Conservation (phyloP, 176 grass and related monocot species). For the Tillandsia fasciculata region DNA sequence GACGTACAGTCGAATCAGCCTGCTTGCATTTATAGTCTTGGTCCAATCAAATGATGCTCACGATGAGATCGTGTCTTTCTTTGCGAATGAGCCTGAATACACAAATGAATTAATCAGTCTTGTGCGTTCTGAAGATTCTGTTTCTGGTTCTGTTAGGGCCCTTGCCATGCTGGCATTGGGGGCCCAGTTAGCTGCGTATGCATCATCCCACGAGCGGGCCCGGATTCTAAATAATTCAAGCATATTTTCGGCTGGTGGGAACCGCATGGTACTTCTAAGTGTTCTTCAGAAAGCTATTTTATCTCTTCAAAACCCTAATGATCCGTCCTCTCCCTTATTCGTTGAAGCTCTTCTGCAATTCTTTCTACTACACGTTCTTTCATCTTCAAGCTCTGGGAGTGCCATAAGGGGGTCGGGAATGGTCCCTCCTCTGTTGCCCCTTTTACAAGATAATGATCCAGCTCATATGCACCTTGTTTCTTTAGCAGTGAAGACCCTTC, state of each 20-base stretch:
- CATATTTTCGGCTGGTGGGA: slow-evolving; percentile 83
- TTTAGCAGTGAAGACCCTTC: slow-evolving; percentile 85
- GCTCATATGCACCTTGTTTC: slow-evolving; percentile 78
- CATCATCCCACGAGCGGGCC: slow-evolving; percentile 94
- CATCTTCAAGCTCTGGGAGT: slow-evolving; percentile 88
- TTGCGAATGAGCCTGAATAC: slow-evolving; percentile 98
- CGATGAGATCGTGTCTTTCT: slow-evolving; percentile 88
- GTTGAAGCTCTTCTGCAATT: slow-evolving; percentile 97
- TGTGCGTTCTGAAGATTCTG: slow-evolving; percentile 80
- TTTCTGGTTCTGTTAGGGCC: slow-evolving; percentile 70
- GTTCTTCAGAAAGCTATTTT: slow-evolving; percentile 91
- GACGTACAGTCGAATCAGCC: slow-evolving; percentile 85
- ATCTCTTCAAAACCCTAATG: slow-evolving; percentile 68
- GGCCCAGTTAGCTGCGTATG: slow-evolving; percentile 88
- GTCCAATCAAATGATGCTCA: slow-evolving; percentile 94
- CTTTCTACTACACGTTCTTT: slow-evolving; percentile 96
- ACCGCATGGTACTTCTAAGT: slow-evolving; percentile 82
- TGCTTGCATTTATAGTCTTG: slow-evolving; percentile 88
- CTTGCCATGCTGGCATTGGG: slow-evolving; percentile 94
- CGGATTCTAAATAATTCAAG: slow-evolving; percentile 83
- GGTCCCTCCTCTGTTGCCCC: slow-evolving; percentile 75
- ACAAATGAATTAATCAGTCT: slow-evolving; percentile 89
- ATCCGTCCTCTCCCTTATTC: slow-evolving; percentile 79
- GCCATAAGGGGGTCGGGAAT: slow-evolving; percentile 82
- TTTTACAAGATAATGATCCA: slow-evolving; percentile 82